Base-by-base conservation (phyloP, 2,329 filamentous ascomycete genomes). In the Penicillium sp. region DNA sequence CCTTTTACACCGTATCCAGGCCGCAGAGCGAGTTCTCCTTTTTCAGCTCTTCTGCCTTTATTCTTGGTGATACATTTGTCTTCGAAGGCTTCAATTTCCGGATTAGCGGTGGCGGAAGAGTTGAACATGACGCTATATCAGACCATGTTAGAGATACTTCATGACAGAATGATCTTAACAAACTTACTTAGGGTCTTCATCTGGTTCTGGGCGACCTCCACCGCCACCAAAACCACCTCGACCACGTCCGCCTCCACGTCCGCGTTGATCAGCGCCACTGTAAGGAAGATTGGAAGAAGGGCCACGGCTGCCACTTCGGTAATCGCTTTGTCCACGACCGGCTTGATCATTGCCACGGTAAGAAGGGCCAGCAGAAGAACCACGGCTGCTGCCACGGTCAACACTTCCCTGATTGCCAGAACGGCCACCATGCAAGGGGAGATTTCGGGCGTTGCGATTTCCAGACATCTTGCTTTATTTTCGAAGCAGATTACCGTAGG, bases 1-100 rank as follows among this genome's bases (percentile, higher is more conserved):
- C 61, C 33, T 42, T 24, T 4, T 23, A 9, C 53, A n/a, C 56
- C 60, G 52, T 61, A 64, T 4, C 33, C 48, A 12, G 61, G 61
- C 18, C 61, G 53, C 16, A 41, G 18, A 56, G 50, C 42, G 29
- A 28, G 16, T 18, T 26, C 8, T 23, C 9, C 24, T 7, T 23
- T 26, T 16, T 16, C 2, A 12, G 39, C 16, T 13, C 38, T 15
- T 15, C 4, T 24, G 28, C 34, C 44, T 39, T 50, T n/a, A 42
- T 15, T 5, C 33, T n/a, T 5, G 23, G 39, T 5, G 13, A 56
- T 18, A 18, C 42, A 58, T 6, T 38, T 10, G 18, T 60, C 45
- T 23, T 61, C 58, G 16, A 49, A 54, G 1, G 29, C 4, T 1
- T 28, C 13, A 4, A 49, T 16, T 1, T 29, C 21, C 1, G 9